Evolutionary conservation across 2,329 filamentous ascomycete genomes (phyloP).

Genomic region (Diaporthe ampelina): DNA sequence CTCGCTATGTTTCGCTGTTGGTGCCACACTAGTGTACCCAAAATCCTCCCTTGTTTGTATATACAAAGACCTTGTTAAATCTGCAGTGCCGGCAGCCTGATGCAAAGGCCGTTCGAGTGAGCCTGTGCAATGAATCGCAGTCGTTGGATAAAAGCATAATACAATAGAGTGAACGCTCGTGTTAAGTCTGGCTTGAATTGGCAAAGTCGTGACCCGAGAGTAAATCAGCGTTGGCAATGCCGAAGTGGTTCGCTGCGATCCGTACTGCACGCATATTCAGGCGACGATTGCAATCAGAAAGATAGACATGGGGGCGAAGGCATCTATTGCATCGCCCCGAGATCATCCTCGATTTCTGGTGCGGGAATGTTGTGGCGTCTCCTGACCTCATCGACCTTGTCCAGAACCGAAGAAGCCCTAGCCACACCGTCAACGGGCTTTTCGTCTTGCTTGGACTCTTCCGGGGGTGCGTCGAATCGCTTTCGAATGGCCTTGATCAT

Average conservation of each 20-base stretch:
- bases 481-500: conserved; percentile 86
- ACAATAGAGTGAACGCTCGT: not conserved
- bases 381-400: conserved; percentile 43
- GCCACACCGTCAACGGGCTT: conserved; percentile 37
- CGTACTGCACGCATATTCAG: not conserved
- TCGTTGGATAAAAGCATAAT: conserved; percentile 1
- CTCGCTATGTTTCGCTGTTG: conserved; percentile 36
- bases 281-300: not conserved
- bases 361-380: conserved; percentile 43
- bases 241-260: not conserved
- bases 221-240: not conserved
- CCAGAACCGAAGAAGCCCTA: conserved; percentile 32
- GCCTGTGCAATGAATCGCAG: conserved; percentile 1
- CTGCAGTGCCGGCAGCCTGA: conserved; percentile 24
- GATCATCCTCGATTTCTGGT: conserved; percentile 41
- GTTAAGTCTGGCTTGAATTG: not conserved
- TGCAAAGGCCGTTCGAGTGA: conserved; percentile 14
- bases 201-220: not conserved
- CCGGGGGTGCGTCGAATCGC: conserved; percentile 72
- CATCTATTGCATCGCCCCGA: conserved; percentile 44
- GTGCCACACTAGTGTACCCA: conserved; percentile 19
- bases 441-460: conserved; percentile 46
- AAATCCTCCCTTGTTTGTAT: conserved; percentile 33
- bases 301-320: not conserved
- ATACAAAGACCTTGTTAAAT: conserved; percentile 34